These are phyloP conservation scores for Acer yangbiense DNA, from an alignment of 345 rosid genomes.

Conservation along the genomic window DNA sequence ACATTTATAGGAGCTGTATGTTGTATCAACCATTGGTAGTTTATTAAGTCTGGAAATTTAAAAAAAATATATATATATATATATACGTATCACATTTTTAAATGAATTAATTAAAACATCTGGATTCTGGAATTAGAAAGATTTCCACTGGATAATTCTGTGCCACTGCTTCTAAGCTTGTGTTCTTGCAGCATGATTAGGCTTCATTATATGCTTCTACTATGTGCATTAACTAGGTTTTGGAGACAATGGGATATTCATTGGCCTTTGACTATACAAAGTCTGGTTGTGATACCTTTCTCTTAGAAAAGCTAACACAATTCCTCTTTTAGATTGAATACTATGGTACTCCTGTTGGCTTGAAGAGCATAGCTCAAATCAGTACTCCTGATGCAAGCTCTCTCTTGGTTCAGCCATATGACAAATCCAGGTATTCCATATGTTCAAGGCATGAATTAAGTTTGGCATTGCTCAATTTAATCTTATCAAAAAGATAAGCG, in stretches of 20 bases:
- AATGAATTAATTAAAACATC: neutral
- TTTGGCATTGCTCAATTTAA: conserved; percentile 3
- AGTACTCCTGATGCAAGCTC: conserved; percentile 89
- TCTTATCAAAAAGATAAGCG: neutral
- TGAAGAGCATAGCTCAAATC: conserved; percentile 93
- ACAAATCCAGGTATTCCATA: conserved; percentile 77
- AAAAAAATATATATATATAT: neutral
- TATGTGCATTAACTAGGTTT: neutral
- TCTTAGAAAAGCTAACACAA: conserved; percentile 11
- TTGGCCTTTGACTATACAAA: neutral
- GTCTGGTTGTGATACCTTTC: neutral
- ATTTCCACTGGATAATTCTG: neutral
- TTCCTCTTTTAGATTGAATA: conserved; percentile 71
- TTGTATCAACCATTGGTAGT: neutral
- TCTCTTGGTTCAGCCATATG: conserved; percentile 89
- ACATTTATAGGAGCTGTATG: neutral
- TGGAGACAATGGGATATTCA: neutral
- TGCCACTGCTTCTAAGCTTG: neutral
- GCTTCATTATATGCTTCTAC: neutral
- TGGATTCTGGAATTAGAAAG: neutral
- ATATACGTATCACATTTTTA: neutral
- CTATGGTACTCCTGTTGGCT: conserved; percentile 89
- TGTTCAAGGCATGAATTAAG: neutral
- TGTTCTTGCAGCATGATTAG: neutral
- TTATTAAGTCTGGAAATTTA: neutral